phyloP scores from a whole-genome alignment of 2,329 filamentous ascomycete species.

The Neoscytalidium dimidiatum region DNA sequence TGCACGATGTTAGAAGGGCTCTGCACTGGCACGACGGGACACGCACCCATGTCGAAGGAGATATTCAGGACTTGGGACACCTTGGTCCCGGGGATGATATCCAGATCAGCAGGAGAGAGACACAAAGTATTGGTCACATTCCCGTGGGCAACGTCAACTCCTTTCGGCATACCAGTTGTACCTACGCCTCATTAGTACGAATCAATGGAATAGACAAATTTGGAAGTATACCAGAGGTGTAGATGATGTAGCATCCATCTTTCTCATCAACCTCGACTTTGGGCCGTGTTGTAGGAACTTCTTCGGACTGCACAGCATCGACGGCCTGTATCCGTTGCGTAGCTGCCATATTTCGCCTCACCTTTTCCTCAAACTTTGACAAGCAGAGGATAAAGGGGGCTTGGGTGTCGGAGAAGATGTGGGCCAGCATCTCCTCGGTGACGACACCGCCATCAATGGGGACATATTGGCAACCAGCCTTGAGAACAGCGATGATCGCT shows the following conservation, averaged over 20 bases:
- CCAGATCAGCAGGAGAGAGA: conserved; percentile 53
- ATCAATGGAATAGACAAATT: not conserved
- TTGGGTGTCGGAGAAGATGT: conserved; percentile 52
- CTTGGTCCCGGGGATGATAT: conserved; percentile 51
- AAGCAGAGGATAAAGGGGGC: conserved; percentile 53
- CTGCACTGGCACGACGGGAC: not conserved
- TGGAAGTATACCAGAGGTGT: conserved; percentile 51
- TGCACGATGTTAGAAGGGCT: conserved; percentile 27
- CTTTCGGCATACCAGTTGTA: conserved; percentile 61
- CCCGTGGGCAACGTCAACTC: conserved; percentile 58
- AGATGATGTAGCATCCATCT: conserved; percentile 45
- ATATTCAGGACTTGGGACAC: conserved; percentile 61
- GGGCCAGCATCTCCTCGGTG: conserved; percentile 34
- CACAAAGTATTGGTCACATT: conserved; percentile 59
- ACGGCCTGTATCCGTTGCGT: not conserved
- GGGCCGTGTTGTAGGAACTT: conserved; percentile 25
- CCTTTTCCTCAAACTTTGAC: conserved; percentile 32
- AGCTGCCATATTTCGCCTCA: conserved; percentile 24
- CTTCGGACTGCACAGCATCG: conserved; percentile 20
- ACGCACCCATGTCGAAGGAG: conserved; percentile 63
- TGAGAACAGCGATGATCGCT: conserved; percentile 38
- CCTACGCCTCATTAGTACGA: conserved; percentile 21
- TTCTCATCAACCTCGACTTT: conserved; percentile 22
- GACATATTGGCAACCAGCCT: conserved; percentile 28
- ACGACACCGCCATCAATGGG: conserved; percentile 1